phyloP scores from a whole-genome alignment of 2,329 filamentous ascomycete genomes.

The Verticillium albo-atrum region DNA sequence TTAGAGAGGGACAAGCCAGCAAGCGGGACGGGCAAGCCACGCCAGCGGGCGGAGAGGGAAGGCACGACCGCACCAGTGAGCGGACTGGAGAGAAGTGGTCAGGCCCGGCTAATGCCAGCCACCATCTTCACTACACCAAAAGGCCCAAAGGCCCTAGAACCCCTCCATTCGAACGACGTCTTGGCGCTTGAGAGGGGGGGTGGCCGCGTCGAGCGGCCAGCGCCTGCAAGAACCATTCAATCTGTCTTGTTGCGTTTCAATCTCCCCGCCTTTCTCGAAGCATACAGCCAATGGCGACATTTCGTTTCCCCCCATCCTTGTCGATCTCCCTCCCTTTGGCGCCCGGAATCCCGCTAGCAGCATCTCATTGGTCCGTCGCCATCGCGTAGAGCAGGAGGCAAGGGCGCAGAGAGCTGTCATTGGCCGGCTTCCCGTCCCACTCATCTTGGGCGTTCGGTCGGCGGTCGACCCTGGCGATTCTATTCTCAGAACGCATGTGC shows the following conservation, averaged over 20 bases:
- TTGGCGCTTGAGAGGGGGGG: neutral
- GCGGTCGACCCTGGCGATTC: neutral
- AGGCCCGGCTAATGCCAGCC: neutral
- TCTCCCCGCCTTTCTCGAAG: neutral
- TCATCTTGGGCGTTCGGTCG: constrained; percentile 1
- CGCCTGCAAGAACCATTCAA: constrained; percentile 11
- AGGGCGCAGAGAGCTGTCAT: neutral
- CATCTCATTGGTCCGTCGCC: neutral
- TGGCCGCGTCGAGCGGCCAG: constrained; percentile 5
- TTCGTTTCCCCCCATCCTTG: neutral
- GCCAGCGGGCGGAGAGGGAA: no score
- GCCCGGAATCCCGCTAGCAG: neutral
- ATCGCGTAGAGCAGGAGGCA: neutral
- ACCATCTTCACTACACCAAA: neutral
- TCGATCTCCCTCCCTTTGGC: constrained; percentile 5
- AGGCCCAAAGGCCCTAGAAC: neutral
- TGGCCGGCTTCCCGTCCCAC: neutral
- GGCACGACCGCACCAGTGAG: no score
- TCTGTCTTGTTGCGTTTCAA: neutral
- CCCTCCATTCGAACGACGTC: neutral
- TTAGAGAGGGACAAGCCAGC: neutral
- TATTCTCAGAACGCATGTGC: neutral
- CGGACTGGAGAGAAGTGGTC: neutral
- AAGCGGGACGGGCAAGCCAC: neutral
- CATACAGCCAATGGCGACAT: neutral